Conservation (phyloP, 2,329 filamentous ascomycete genomes). For the Ophiocordyceps camponoti-rufipedis region DNA sequence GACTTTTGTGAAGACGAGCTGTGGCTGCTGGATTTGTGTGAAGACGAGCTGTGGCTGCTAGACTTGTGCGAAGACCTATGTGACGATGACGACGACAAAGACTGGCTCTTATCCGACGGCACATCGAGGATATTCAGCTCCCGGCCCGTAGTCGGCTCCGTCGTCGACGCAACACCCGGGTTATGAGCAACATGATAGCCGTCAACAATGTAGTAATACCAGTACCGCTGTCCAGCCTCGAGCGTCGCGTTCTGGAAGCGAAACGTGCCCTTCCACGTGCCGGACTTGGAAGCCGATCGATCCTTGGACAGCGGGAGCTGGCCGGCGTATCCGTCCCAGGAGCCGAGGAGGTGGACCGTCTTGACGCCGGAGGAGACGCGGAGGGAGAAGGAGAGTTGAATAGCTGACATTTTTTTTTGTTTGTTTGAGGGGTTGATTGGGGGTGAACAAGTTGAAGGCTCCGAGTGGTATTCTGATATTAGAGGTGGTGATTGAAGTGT, state of each 20-base stretch:
- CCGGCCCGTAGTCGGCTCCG: conserved; percentile 91
- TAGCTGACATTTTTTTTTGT: conserved; percentile 48
- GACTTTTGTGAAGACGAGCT: conserved; percentile 13
- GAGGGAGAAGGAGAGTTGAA: conserved; percentile 90
- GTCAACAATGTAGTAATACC: conserved; percentile 99
- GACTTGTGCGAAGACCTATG: conserved; percentile 13
- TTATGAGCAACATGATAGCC: conserved; percentile 97
- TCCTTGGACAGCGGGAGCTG: conserved; percentile 92
- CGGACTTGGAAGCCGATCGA: conserved; percentile 62
- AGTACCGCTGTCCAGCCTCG: conserved; percentile 83
- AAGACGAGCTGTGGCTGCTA: conserved; percentile 15
- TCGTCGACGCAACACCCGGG: conserved; percentile 71
- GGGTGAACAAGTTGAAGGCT: conserved; percentile 9
- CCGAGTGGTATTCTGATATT: conserved; percentile 30
- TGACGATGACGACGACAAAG: conserved; percentile 18
- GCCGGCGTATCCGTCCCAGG: conserved; percentile 92
- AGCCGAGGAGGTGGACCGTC: conserved; percentile 92
- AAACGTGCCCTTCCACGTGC: conserved; percentile 92
- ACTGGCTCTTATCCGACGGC: conserved; percentile 25
- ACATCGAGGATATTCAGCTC: conserved; percentile 96
- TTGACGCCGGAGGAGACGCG: conserved; percentile 93
- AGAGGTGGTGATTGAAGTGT: conserved; percentile 5
- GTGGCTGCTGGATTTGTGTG: conserved; percentile 17
- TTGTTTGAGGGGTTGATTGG: neutral
- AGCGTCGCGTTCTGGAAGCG: conserved; percentile 80